Evolutionary conservation across 176 grass and related monocot genomes (phyloP).

Genomic region (Themeda triandra): DNA sequence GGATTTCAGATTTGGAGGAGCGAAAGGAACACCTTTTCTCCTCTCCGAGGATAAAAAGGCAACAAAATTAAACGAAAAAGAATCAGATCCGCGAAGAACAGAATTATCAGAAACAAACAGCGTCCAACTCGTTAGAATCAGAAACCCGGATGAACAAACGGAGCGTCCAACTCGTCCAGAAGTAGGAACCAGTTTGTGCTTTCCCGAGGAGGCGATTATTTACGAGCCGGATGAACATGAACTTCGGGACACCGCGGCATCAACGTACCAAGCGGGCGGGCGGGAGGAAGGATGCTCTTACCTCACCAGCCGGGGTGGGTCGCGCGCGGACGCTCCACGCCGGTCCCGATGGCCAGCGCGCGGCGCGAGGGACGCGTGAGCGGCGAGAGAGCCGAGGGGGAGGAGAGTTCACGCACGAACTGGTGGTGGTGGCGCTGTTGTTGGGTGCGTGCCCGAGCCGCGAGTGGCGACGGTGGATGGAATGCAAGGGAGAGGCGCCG

Average conservation of each 20-base stretch:
- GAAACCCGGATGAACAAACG: no score
- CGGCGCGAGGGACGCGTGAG: constrained; percentile 42
- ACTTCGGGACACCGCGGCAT: no score
- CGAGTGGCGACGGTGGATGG: not conserved
- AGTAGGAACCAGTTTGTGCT: no score
- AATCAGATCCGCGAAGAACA: not conserved
- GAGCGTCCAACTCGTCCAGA: no score
- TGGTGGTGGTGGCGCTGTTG: not conserved
- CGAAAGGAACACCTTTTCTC: not conserved
- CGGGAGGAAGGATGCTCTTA: no score
- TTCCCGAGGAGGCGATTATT: not conserved
- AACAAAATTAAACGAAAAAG: not conserved
- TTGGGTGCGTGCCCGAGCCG: not conserved
- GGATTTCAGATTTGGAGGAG: constrained; percentile 5
- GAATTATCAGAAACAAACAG: constrained; percentile 2
- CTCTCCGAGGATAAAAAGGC: not conserved
- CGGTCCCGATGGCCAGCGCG: no score
- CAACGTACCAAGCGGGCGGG: no score
- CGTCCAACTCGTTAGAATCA: no score
- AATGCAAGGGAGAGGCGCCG: no score
- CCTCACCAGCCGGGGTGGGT: no score
- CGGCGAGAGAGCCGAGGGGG: not conserved
- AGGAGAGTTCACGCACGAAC: constrained; percentile 13
- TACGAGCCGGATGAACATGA: not conserved
- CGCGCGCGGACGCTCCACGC: no score